phyloP scores from a whole-genome alignment of 805 yeast species.

The Cyberlindnera maclurae region DNA sequence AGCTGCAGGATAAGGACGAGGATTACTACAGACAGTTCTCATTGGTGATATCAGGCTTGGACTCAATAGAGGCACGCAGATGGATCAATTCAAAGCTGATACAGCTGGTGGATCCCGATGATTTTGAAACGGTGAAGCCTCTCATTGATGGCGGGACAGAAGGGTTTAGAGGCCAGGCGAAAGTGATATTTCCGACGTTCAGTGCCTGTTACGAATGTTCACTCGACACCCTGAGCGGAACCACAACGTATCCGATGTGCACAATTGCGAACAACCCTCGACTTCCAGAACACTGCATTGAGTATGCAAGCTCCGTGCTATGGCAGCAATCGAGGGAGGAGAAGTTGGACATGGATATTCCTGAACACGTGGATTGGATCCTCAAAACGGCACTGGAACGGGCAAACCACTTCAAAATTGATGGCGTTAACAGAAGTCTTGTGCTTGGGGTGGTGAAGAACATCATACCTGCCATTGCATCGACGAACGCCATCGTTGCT shows the following conservation, averaged over 20 bases:
- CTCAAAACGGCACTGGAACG: constrained; percentile 46
- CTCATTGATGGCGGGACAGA: constrained; percentile 94
- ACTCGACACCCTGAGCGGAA: constrained; percentile 57
- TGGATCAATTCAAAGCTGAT: constrained; percentile 77
- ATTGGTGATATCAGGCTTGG: constrained; percentile 80
- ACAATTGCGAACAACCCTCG: constrained; percentile 95
- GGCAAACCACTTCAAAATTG: constrained; percentile 58
- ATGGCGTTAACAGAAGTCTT: constrained; percentile 61
- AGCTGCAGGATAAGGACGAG: constrained; percentile 55
- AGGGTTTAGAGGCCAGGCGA: constrained; percentile 86
- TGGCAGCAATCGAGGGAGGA: constrained; percentile 54
- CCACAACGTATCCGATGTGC: constrained; percentile 76
- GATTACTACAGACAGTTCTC: constrained; percentile 63
- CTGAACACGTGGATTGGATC: constrained; percentile 60
- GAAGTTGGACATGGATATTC: constrained; percentile 60
- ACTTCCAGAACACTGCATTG: constrained; percentile 88
- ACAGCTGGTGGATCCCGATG: constrained; percentile 48
- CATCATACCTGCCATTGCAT: constrained; percentile 90
- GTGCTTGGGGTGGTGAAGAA: constrained; percentile 86
- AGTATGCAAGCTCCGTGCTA: constrained; percentile 73
- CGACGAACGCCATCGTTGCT: constrained; percentile 89
- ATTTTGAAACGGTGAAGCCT: constrained; percentile 46
- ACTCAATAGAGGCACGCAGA: constrained; percentile 81
- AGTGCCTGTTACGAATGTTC: constrained; percentile 94
- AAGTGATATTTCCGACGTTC: constrained; percentile 78